Conservation (phyloP, 768 basidiomycete genomes). For the Steccherinum ochraceum region DNA sequence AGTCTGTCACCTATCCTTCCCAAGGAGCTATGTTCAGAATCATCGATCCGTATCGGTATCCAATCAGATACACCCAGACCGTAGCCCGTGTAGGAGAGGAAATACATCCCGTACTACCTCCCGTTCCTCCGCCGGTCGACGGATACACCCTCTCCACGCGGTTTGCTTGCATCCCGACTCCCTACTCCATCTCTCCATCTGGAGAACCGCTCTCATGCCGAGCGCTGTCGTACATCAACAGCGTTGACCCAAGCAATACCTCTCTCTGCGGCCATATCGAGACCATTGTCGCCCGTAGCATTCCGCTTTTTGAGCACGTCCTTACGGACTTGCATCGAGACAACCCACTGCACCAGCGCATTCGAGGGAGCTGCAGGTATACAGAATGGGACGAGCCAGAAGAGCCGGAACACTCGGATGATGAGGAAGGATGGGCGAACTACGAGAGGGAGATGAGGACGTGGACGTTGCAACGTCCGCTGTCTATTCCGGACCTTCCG, state of each 20-base stretch:
- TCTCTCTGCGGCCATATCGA: slow-evolving; percentile 28
- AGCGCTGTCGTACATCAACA: slow-evolving; percentile 49
- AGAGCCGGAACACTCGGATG: slow-evolving; percentile 37
- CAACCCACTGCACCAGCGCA: slow-evolving; percentile 38
- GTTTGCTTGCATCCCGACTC: slow-evolving; percentile 40
- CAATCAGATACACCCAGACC: neutral
- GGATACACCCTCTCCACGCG: slow-evolving; percentile 28
- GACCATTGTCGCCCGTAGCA: slow-evolving; percentile 26
- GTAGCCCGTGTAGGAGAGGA: neutral
- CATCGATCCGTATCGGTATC: slow-evolving; percentile 6
- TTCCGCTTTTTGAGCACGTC: slow-evolving; percentile 47
- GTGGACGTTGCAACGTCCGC: slow-evolving; percentile 39
- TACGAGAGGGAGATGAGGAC: slow-evolving; percentile 36
- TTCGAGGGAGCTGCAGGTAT: slow-evolving; percentile 35
- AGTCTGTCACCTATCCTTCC: slow-evolving; percentile 13
- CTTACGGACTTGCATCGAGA: slow-evolving; percentile 47
- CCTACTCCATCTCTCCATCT: slow-evolving; percentile 29
- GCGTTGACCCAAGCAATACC: slow-evolving; percentile 32
- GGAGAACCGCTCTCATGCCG: slow-evolving; percentile 16
- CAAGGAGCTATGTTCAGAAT: slow-evolving; percentile 25
- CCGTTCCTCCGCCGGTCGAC: neutral
- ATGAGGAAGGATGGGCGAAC: slow-evolving; percentile 39
- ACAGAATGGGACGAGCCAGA: slow-evolving; percentile 43
- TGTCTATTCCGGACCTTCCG: slow-evolving; percentile 40
- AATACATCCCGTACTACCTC: neutral